Base-by-base conservation (phyloP, 2,329 filamentous ascomycete species). In the Scytalidium sp. region DNA sequence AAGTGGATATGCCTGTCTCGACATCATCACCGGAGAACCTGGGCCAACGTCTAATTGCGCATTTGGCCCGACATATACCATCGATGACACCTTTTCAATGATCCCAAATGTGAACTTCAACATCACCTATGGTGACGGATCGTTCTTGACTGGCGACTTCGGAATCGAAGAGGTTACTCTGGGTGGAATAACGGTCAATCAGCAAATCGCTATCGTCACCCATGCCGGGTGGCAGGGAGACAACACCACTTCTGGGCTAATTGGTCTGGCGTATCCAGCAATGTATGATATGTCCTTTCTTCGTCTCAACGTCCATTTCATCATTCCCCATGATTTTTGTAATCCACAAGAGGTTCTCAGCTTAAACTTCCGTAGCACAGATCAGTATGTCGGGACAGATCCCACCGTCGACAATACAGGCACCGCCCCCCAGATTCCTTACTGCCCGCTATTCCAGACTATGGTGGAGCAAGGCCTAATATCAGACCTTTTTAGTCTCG, bases 241-340 rank as follows among this genome's bases (percentile, higher is more conserved):
- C 49, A 67, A 64, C 1, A 60, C 68, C 19, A 72, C 73, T 1
- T 72, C 70, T 21, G 78, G 79, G 2, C 60, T 81, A 2, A 56
- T 81, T 3, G 79, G 78, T 1, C 66, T 82, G 11, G 75, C 68
- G 1, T 81, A 77, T 56, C 71, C 74, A 7, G 64, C 69, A 13
- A 56, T 79, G 57, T 59, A 49, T 47, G 53, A 27, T 27, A 27
- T 13, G 7, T 7, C 25, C 13, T 7, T 27, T 27, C 25, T 27
- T 27, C 25, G 13, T 27, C 25, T 27, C 25, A 7, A 27, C 7
- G 25, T 27, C 7, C 13, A 7, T 27, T 27, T 27, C 13, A 7
- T 27, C 13, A 13, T 27, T 27, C 13, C n/a, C n/a, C n/a, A n/a
- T n/a, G n/a, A n/a, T 27, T 27, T 27, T 27, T 27, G 25, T 27